Conservation (phyloP, 2,329 filamentous ascomycete genomes). For the Hypomyces rosellus region DNA sequence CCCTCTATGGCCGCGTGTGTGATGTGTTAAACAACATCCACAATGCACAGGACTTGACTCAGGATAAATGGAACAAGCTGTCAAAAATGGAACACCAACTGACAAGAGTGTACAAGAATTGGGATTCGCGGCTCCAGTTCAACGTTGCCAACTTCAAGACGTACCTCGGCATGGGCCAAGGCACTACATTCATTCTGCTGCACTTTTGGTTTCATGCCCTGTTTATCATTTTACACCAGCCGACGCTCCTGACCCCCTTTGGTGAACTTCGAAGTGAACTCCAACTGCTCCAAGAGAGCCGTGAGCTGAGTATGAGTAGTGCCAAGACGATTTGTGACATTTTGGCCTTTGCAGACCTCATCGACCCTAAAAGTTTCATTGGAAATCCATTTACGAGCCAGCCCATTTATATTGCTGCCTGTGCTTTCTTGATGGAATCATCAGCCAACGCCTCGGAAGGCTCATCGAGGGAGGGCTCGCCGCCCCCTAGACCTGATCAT, state of each 20-base stretch:
- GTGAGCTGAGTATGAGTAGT: constrained; percentile 77
- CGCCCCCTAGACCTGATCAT: constrained; percentile 25
- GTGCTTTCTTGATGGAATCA: constrained; percentile 81
- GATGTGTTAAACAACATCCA: constrained; percentile 79
- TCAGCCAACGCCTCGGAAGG: constrained; percentile 60
- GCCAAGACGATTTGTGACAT: constrained; percentile 91
- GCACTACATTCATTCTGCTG: constrained; percentile 78
- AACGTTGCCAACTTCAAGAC: constrained; percentile 81
- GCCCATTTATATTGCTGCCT: constrained; percentile 86
- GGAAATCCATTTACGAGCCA: constrained; percentile 87
- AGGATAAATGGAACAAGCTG: constrained; percentile 65
- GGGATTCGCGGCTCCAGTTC: constrained; percentile 72
- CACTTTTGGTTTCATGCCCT: constrained; percentile 88
- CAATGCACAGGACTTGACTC: constrained; percentile 65
- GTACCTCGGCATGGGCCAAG: constrained; percentile 73
- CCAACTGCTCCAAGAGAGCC: constrained; percentile 71
- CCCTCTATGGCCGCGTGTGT: constrained; percentile 77
- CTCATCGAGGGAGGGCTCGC: constrained; percentile 51
- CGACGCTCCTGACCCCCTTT: constrained; percentile 74
- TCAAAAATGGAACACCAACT: constrained; percentile 75
- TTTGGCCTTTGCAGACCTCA: constrained; percentile 75
- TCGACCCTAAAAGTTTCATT: constrained; percentile 78
- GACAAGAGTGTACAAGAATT: constrained; percentile 63
- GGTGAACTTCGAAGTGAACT: constrained; percentile 52
- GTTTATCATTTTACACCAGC: constrained; percentile 79